phyloP scores from a whole-genome alignment of 139 green algal genomes.

The Chlorella vulgaris region DNA sequence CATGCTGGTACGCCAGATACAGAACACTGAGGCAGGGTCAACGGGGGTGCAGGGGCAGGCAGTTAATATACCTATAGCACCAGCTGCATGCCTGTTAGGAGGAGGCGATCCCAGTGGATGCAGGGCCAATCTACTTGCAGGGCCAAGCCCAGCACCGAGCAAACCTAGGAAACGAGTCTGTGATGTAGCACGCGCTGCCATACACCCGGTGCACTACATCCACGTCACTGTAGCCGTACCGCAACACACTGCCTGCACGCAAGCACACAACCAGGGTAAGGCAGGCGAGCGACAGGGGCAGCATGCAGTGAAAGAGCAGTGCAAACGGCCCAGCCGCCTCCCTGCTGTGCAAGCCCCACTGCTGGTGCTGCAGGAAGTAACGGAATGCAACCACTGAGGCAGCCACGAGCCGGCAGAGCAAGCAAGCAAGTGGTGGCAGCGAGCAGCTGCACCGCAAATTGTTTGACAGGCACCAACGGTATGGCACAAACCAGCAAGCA shows the following conservation, averaged over 20 bases:
- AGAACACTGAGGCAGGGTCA: slow-evolving; percentile 4
- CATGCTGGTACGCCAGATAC: slow-evolving; percentile 24
- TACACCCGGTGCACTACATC: slow-evolving; percentile 32
- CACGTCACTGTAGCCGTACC: slow-evolving; percentile 1
- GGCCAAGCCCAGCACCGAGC: not conserved
- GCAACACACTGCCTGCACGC: slow-evolving; percentile 13
- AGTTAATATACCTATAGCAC: not conserved
- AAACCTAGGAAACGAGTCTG: slow-evolving; percentile 2
- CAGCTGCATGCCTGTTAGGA: not conserved
- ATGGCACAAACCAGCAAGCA: not conserved
- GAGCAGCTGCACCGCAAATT: no score
- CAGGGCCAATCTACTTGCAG: no score
- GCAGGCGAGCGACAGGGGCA: not conserved
- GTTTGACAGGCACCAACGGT: not conserved
- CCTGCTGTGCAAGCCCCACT: no score
- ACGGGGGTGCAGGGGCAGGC: not conserved
- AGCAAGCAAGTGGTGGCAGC: no score
- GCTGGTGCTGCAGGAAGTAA: no score
- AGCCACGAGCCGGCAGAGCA: no score
- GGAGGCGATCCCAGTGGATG: no score
- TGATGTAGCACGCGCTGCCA: slow-evolving; percentile 13
- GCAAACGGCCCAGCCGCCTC: not conserved
- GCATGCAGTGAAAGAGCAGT: not conserved
- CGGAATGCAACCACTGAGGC: no score
- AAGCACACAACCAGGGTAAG: not conserved